Evolutionary conservation across 2,329 filamentous ascomycete species (phyloP), one percentile per base, ranked within the genome.

Genomic region (Xylogone sp.): DNA sequence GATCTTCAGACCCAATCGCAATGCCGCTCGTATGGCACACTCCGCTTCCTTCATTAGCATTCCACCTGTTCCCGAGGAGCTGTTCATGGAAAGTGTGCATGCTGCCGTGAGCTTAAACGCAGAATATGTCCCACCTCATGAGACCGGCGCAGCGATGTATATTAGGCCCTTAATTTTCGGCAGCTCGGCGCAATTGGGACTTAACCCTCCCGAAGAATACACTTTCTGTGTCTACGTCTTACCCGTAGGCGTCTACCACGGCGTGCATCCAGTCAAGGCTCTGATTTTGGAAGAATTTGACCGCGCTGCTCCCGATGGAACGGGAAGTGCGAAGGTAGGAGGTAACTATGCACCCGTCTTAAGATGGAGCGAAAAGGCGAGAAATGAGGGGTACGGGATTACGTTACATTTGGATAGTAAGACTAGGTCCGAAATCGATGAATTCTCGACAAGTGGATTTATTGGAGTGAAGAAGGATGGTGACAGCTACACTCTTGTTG

Each of bases 321-420:
- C 89, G 0, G 93, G 93, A 0, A 86, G 83, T 56, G 93, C 90
- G n/a, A 97, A 97, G 73, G 81, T 97, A 2, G 93, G 94, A 21
- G 94, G 93, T 13, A 97, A 97, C 73, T 97, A 97, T 67, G 93
- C 92, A 9, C 93, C 93, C 2, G 93, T 97, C 4, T 72, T 97
- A 63, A 79, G 88, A 51, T 91, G 90, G 79, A 95, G 89, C 65
- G 91, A 96, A 62, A 86, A 81, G 64, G 93, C 94, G 1, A 76
- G 86, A 52, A 74, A 76, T 18, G 81, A 90, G 53, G 93, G 93
- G 27, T 97, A 82, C 65, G 92, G 90, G n/a, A 97, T 97, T 65
- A 97, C 93, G 2, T 76, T 97, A 63, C 93, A 97, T 68, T 75
- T 97, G 50, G 94, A 97, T 71, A 94, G 88, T 68, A 84, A 85